These are phyloP conservation scores for Aureobasidium sp. DNA, from an alignment of 2,329 filamentous ascomycete genomes.

Conservation along the genomic window DNA sequence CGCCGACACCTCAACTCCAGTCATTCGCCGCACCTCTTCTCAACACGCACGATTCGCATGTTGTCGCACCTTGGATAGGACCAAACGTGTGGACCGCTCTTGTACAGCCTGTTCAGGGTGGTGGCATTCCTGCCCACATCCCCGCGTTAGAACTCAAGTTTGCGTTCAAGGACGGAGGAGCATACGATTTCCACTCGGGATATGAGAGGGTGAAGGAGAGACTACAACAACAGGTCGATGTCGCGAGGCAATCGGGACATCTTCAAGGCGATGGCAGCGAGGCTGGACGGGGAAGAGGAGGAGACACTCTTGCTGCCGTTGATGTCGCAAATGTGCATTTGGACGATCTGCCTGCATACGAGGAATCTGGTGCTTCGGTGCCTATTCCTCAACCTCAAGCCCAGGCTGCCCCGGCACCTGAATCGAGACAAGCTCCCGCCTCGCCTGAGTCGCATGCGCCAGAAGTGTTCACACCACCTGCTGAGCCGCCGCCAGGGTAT, in stretches of 20 bases:
- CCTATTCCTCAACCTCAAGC: constrained; percentile 18
- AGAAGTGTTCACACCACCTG: constrained; percentile 44
- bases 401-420: constrained; percentile 25
- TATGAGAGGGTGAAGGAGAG: constrained; percentile 83
- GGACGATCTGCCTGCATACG: constrained; percentile 84
- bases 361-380: constrained; percentile 45
- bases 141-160: constrained; percentile 73
- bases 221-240: constrained; percentile 70
- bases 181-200: constrained; percentile 76
- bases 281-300: constrained; percentile 28
- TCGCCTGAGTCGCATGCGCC: constrained; percentile 11
- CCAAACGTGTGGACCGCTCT: constrained; percentile 82
- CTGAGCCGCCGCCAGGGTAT: constrained; percentile 81
- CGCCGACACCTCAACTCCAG: constrained; percentile 61
- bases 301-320: constrained; percentile 41
- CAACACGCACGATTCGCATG: constrained; percentile 78
- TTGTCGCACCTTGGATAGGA: constrained; percentile 85
- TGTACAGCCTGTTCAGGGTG: constrained; percentile 73
- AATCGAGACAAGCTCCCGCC: neutral
- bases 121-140: constrained; percentile 69
- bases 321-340: constrained; percentile 63
- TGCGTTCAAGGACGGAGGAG: constrained; percentile 92
- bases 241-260: constrained; percentile 58
- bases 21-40: constrained; percentile 87
- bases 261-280: constrained; percentile 37